phyloP scores from a whole-genome alignment of 331 rosid species.

The Dryas integrifolia region DNA sequence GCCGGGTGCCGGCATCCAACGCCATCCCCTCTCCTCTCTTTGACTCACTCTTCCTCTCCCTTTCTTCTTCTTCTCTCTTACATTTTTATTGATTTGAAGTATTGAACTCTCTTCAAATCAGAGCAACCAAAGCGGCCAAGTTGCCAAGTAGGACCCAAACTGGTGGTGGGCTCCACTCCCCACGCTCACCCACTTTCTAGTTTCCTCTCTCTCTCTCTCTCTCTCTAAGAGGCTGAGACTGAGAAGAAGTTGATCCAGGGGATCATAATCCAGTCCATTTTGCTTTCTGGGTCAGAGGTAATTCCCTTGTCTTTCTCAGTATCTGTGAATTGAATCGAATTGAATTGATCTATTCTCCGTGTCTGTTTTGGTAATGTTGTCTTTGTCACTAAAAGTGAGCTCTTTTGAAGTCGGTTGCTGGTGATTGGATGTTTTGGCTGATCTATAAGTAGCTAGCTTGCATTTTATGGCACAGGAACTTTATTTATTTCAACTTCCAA shows the following conservation, averaged over 20 bases:
- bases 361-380: not conserved
- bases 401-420: constrained; percentile 14
- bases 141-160: not conserved
- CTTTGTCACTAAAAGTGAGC: not conserved
- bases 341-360: not conserved
- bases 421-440: not conserved
- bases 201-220: not conserved
- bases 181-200: not conserved
- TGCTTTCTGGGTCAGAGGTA: constrained; percentile 23
- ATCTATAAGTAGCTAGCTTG: constrained; percentile 1
- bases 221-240: constrained; percentile 3
- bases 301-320: not conserved
- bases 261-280: constrained; percentile 6
- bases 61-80: not conserved
- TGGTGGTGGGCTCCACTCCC: constrained; percentile 5
- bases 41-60: not conserved
- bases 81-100: not conserved
- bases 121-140: not conserved
- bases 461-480: constrained; percentile 3
- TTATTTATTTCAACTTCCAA: not conserved
- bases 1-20: constrained; percentile 8
- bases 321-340: constrained; percentile 4
- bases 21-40: constrained; percentile 8
- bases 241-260: constrained; percentile 13
- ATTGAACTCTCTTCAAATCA: not conserved